Base-by-base conservation (phyloP, 148 eudicot genomes). In the Diospyros kaki region DNA sequence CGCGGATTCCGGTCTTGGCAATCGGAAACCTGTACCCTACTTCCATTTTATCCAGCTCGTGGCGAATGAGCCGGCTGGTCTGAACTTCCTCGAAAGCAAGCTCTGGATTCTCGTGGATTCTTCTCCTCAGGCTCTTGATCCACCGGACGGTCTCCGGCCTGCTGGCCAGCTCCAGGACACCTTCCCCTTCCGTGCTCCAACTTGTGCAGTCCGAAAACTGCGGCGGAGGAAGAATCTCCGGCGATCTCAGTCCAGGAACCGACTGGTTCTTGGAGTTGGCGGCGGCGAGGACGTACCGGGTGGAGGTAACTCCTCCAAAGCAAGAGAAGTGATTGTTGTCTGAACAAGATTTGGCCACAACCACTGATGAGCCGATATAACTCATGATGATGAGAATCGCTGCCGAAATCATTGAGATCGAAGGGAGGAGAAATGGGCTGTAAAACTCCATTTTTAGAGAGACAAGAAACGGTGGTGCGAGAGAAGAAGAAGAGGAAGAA, bases 81-180 rank as follows among this genome's bases (percentile, higher is more conserved):
- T 84, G 75, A 66, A 67, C 72, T 52, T 92, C 92, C 71, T 92
- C 83, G 42, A 85, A 92, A 41, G 92, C 97, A 0, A 92, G 79
- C 62, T 92, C 97, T 7, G 92, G 97, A 70, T 89, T 63, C 76
- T 79, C 87, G 68, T 92, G 97, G 46, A 92, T 88, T 51, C 41
- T 82, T 68, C 94, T 78, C 55, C 97, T 75, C 9, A 92, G 2
- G 3, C 75, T 73, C 64, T 66, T 86, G 0, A 91, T 41, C 93
- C 93, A 91, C 41, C 75, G 68, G 52, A 85, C 84, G 62, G 79
- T 77, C n/a, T 82, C 79, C 5, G 86, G 81, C 54, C 15, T 44
- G 45, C 18, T 62, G 0, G 93, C 91, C 11, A 71, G 54, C 38
- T 15, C 58, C 63, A 87, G 58, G 1, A 91, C 77, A 74, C 84